These are phyloP conservation scores for Musa troglodytarum DNA, from an alignment of 176 grass and related monocot genomes.

Conservation along the genomic window DNA sequence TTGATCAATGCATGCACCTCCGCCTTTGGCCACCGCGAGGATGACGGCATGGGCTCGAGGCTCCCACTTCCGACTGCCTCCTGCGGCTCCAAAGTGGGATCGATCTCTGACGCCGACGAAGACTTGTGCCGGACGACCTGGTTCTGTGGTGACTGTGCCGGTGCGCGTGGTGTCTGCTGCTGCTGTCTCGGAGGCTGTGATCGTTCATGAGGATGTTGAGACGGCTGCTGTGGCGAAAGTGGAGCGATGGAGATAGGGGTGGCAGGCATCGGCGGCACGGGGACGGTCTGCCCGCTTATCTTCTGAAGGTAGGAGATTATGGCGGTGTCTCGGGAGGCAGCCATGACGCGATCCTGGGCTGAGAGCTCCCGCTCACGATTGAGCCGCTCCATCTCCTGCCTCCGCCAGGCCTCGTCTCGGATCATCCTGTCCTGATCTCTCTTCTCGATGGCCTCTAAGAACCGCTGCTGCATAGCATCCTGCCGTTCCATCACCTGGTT, in stretches of 20 bases:
- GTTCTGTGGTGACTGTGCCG: conserved; percentile 2
- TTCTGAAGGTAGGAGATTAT: conserved; percentile 72
- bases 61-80: conserved; percentile 5
- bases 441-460: conserved; percentile 62
- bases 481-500: conserved; percentile 64
- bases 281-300: conserved; percentile 46
- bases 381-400: conserved; percentile 54
- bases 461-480: conserved; percentile 56
- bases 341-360: conserved; percentile 50
- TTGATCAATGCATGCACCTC: conserved; percentile 80
- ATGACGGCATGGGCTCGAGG: conserved; percentile 31
- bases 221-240: background rate
- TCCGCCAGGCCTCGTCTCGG: conserved; percentile 70
- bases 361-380: conserved; percentile 55
- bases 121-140: conserved; percentile 11
- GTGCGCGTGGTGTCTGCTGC: conserved; percentile 11
- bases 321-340: conserved; percentile 59
- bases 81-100: conserved; percentile 23
- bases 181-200: conserved; percentile 17
- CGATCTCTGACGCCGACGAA: conserved; percentile 9
- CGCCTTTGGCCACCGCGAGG: conserved; percentile 76
- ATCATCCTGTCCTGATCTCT: conserved; percentile 63
- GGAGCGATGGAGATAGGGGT: background rate
- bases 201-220: background rate
- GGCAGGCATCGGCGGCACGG: conserved; percentile 7